Evolutionary conservation across 1,284 basidiomycete genomes (phyloP), one percentile per base, ranked within the genome.

Genomic region (Vanrija sp.): DNA sequence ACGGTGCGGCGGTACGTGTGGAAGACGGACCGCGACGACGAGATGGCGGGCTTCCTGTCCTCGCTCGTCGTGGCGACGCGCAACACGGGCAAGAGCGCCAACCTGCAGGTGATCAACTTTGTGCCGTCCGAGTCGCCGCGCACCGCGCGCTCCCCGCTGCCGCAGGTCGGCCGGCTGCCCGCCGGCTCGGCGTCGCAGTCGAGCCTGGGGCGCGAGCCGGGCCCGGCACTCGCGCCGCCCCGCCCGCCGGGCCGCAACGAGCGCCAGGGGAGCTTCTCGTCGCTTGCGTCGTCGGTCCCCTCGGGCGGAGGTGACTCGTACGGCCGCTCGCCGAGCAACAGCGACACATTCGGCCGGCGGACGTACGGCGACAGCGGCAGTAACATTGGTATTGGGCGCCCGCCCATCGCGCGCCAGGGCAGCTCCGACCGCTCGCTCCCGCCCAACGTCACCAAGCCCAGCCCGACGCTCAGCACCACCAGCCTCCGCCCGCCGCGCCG

Each of bases 21-120:
- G 91, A 82, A 86, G 66, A 89, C 90, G 0, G 91, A 93, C 69
- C 82, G 38, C 71, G 73, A 15, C 89, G 94, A 61, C 91, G 93
- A 70, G 69, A 79, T 53, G 34, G 42, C 43, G 6, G 77, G 78
- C 14, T 96, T 96, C 72, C 74, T 95, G 45, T 80, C 82, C 40
- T 80, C 86, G 0, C 64, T 87, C 38, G 78, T 91, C 55, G 80
- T 84, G 54, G 81, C 91, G n/a, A 92, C 28, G 28, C 28, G 87
- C 73, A 81, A 82, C 44, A 80, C 80, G 38, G 80, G 81, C 83
- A 62, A 82, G 81, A 26, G 68, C 6, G 76, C 78, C 1, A 34
- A 34, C 34, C 34, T 34, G 9, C 9, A 8, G 9, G 54, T 79
- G 50, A 67, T 76, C 54, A 72, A 72, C 46, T 75, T 77, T 46